Evolutionary conservation across 129 eudicot genomes (phyloP), one percentile per base, ranked within the genome.

Genomic region (Scalesia atractyloides): DNA sequence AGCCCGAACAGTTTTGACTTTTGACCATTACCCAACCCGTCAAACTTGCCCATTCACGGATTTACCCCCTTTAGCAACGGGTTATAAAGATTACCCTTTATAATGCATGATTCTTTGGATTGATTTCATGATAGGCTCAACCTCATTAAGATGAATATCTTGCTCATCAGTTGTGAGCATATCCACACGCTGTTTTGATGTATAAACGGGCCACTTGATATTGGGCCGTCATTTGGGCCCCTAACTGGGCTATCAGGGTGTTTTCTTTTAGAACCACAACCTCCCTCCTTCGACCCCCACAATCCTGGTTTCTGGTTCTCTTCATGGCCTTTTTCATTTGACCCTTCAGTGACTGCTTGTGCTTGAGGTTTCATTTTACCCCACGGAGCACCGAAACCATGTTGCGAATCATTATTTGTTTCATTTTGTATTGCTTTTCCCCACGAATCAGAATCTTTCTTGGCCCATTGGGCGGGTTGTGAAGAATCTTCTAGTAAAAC

Each of bases 111-210:
- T 85, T 80, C 85, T 84, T 62, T 87, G 74, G 70, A 80, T 65
- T 11, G 84, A 75, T 68, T 67, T 86, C 96, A 90, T 88, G 24
- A 90, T 70, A 9, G 86, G 72, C 36, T 95, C 99, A 60, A 82
- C 64, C 11, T 90, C 96, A 0, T 82, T 20, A 14, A 95, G 83
- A 41, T 41, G 46, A 52, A 86, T 70, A 39, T 95, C 99, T 60
- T 84, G 89, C 74, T 90, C 97, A 7, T 95, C 97, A 3, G 79
- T 77, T 0, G 96, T 79, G 69, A 94, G 90, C 12, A 68, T 11
- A 79, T 90, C 91, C 64, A 87, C 6, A 20, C 88, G 81, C 73
- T 66, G 85, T 76, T 84, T 74, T 3, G 97, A 76, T 30, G 74
- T 82, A 14, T 87, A 20, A 80, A 17, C 5, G 76, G 72, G n/a